phyloP scores from a whole-genome alignment of 257 asterid species.

The Vinca minor region DNA sequence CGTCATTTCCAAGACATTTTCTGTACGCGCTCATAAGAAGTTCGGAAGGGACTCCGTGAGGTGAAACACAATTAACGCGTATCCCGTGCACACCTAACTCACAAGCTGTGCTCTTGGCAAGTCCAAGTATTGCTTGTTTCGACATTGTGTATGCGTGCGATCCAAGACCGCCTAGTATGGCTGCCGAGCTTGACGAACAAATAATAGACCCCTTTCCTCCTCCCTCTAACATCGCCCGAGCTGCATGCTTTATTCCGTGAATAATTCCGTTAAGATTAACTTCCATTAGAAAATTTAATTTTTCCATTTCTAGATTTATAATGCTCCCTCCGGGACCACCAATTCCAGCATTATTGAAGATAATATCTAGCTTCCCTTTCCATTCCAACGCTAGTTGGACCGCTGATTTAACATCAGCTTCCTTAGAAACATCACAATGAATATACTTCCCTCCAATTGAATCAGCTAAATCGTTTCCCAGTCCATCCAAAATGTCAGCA shows the following conservation, averaged over 20 bases:
- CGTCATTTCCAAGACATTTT: slow-evolving; percentile 34
- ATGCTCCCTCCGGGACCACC: slow-evolving; percentile 73
- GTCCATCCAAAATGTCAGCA: slow-evolving; percentile 56
- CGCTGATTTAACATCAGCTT: slow-evolving; percentile 45
- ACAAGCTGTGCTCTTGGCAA: slow-evolving; percentile 64
- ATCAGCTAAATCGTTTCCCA: slow-evolving; percentile 41
- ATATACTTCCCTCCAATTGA: slow-evolving; percentile 40
- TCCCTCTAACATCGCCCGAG: slow-evolving; percentile 53
- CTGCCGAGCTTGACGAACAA: slow-evolving; percentile 82
- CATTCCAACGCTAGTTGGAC: slow-evolving; percentile 39
- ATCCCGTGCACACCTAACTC: slow-evolving; percentile 69
- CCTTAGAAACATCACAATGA: slow-evolving; percentile 65
- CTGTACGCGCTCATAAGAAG: slow-evolving; percentile 52
- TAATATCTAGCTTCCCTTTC: slow-evolving; percentile 65
- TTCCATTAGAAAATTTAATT: slow-evolving; percentile 25
- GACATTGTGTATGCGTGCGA: slow-evolving; percentile 68
- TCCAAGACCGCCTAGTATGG: slow-evolving; percentile 70
- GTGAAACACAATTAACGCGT: slow-evolving; percentile 65
- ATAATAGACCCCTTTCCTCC: slow-evolving; percentile 45
- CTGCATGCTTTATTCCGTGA: slow-evolving; percentile 76
- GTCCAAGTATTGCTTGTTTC: slow-evolving; percentile 62
- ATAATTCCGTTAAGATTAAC: slow-evolving; percentile 61
- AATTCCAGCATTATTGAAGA: slow-evolving; percentile 82
- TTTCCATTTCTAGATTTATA: slow-evolving; percentile 44
- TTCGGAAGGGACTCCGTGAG: slow-evolving; percentile 82